Base-by-base conservation (phyloP, 768 basidiomycete genomes). In the Leccinum olivaceopallidum region DNA sequence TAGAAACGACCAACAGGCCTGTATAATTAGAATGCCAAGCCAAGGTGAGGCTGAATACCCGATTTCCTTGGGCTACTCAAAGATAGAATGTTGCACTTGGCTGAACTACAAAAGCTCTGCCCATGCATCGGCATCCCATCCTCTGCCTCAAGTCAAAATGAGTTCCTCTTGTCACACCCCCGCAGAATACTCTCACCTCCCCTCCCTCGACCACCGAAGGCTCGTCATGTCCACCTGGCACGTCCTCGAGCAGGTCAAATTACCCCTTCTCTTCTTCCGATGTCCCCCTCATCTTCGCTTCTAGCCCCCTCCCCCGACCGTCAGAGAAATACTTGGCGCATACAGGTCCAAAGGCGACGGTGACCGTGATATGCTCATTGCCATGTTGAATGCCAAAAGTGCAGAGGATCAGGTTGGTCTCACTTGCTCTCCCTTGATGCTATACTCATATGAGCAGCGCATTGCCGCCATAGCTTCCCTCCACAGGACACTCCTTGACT, bases 341-440 rank as follows among this genome's bases (percentile, higher is more conserved):
- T 97, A 95, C 78, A 82, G 84, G 59, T 76, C 85, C 42, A 91
- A 88, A 69, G 95, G 95, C 61, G 92, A 95, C 62, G 94, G 93
- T 48, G 95, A 97, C 80, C 83, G 94, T 24, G 93, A 95, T 56
- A 89, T 95, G 85, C 80, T 97, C 22, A 81, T 96, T 37, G 85
- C 92, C 65, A 90, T 97, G 83, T 80, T 97, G 54, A 93, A 90
- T 61, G 94, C 94, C 69, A 97, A 97, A 79, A 84, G 87, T 51
- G 89, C 95, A 13, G 95, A 97, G 73, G 95, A 97, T 71, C 90
- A 96, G 84, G 93, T 92, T 64, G 47, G 84, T 69, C 28, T 28
- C 48, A 16, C 50, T 18, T 34, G 62, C 36, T 55, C 55, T 59
- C 55, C 58, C 50, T 56, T 58, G 54, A 39, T 61, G 55, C 47